Evolutionary conservation across 306 rosid species (phyloP), one percentile per base, ranked within the genome.

Genomic region (Dalbergia oliveri): DNA sequence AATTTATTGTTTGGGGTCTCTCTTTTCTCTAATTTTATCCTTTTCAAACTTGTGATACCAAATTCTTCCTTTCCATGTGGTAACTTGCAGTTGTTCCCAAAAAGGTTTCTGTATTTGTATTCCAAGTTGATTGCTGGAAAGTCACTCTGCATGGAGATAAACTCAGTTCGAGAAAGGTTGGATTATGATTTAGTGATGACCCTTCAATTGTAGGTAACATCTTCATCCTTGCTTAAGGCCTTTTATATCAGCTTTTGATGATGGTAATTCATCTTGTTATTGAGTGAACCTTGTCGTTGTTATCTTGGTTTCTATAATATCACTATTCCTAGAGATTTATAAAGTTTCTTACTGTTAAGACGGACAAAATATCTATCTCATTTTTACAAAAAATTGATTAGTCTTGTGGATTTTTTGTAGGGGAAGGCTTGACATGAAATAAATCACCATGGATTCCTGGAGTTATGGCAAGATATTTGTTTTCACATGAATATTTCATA

Each of bases 91-190:
- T 93, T 86, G 91, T 93, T 78, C 98, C 98, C 35, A 95, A 91
- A 84, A 91, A 57, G 84, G 71, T 35, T 73, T 91, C 96, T 50
- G 89, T 90, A 61, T 95, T 91, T 80, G 82, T 93, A 11, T 79
- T 91, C 79, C 92, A 83, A 87, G 91, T 87, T 77, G 93, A 91
- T 89, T 59, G 94, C 87, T 93, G 92, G 93, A 91, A 95, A 85
- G 84, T 91, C 66, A 93, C 98, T 23, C 71, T 95, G 82, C 89
- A 82, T 3, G 97, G 97, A 66, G 93, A 93, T 85, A 93, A 91
- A 84, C 95, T 91, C 66, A 70, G 83, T 72, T 90, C 97, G 64
- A 90, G 99, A 80, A 86, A 84, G 66, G 80, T 82, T 47, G 80
- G 88, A 65, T 69, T 85, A 49, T 81, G 83, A 82, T 84, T 44